These are phyloP conservation scores for Colletotrichum caudatum DNA, from an alignment of 2,329 filamentous ascomycete genomes.

Conservation along the genomic window DNA sequence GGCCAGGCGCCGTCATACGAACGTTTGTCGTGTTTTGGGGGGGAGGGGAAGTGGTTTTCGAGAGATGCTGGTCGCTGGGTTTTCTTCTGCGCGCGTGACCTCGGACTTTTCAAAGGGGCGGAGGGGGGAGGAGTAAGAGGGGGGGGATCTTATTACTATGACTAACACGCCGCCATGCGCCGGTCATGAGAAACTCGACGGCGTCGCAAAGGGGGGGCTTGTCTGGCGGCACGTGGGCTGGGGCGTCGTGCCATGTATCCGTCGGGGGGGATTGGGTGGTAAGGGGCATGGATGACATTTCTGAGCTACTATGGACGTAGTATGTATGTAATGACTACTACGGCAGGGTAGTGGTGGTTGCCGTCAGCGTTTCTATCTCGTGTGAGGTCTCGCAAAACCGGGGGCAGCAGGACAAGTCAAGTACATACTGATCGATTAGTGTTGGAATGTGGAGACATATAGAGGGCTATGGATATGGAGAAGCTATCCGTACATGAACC, in stretches of 20 bases:
- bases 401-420: neutral
- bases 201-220: neutral
- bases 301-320: neutral
- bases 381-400: neutral
- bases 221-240: conserved; percentile 1
- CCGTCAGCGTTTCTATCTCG: neutral
- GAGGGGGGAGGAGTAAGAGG: no score
- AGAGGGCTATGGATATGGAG: neutral
- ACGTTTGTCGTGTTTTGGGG: neutral
- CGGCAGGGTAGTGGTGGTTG: neutral
- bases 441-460: neutral
- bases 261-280: no score
- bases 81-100: conserved; percentile 23
- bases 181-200: conserved; percentile 9
- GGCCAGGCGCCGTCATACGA: neutral
- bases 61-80: neutral
- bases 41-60: neutral
- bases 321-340: conserved; percentile 4
- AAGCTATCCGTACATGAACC: neutral
- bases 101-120: neutral
- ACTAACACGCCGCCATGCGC: conserved; percentile 22
- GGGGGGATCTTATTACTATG: conserved; percentile 3
- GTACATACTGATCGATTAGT: no score
- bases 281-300: conserved; percentile 13
- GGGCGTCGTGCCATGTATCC: conserved; percentile 14